Evolutionary conservation across 306 rosid genomes (phyloP).

Genomic region (Crotalaria pallida): DNA sequence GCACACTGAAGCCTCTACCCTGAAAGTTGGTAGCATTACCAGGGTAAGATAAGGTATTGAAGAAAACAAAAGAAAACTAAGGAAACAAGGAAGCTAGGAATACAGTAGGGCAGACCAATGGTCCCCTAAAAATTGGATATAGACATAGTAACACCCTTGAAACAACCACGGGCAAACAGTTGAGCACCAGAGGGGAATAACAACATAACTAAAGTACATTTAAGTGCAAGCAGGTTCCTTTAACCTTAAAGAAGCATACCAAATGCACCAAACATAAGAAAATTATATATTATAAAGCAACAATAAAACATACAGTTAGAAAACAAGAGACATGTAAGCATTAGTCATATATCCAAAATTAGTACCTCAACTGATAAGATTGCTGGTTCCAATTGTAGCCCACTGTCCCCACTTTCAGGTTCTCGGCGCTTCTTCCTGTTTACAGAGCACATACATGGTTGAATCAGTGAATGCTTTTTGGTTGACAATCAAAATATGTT

Average conservation of each 20-base stretch:
- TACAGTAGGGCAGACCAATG: background rate
- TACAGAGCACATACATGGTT: slow-evolving; percentile 4
- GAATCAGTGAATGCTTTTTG: slow-evolving; percentile 1
- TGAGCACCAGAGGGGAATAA: background rate
- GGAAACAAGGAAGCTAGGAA: background rate
- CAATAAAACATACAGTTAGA: background rate
- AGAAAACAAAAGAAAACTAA: background rate
- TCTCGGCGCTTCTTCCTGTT: slow-evolving; percentile 63
- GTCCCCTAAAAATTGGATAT: background rate
- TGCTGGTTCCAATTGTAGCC: slow-evolving; percentile 61
- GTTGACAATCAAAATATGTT: background rate
- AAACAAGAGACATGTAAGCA: slow-evolving; percentile 20
- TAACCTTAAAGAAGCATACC: background rate
- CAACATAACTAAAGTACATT: background rate
- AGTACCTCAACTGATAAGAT: slow-evolving; percentile 88
- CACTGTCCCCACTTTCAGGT: slow-evolving; percentile 41
- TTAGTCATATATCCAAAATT: background rate
- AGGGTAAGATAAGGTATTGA: background rate
- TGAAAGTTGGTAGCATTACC: slow-evolving; percentile 22
- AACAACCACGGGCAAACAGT: background rate
- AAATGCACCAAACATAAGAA: background rate
- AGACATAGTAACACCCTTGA: background rate
- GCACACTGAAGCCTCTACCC: slow-evolving; percentile 93
- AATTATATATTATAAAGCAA: background rate
- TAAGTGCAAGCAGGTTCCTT: background rate